A percentile compares a stretch with the other conserved stretches of the same genome.
phyloP scores from a whole-genome alignment of 2,329 filamentous ascomycete genomes.

The Xylaria sp. region DNA sequence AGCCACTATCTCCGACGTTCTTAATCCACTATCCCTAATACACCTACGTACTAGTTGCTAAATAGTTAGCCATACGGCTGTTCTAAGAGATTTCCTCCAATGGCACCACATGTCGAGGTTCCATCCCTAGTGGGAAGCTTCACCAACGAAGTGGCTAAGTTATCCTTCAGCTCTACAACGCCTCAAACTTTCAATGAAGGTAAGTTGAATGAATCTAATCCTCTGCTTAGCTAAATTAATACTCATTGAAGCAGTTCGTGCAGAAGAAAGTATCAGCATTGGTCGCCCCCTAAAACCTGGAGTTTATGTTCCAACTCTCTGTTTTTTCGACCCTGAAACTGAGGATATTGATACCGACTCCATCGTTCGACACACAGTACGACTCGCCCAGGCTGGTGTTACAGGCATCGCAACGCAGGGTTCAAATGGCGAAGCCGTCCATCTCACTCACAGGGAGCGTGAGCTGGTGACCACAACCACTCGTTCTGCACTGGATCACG shows the following conservation, averaged over 20 bases:
- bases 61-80: not conserved
- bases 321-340: constrained; percentile 73
- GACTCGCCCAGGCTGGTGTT: constrained; percentile 78
- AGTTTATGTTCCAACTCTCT: constrained; percentile 78
- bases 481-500: constrained; percentile 73
- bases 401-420: constrained; percentile 80
- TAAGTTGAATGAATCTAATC: not conserved
- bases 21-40: not conserved
- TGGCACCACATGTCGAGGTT: constrained; percentile 33
- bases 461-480: constrained; percentile 75
- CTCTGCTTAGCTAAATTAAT: not conserved
- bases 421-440: constrained; percentile 85
- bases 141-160: not conserved
- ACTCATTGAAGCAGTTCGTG: constrained; percentile 14
- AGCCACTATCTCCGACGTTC: not conserved
- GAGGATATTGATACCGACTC: constrained; percentile 74
- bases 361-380: constrained; percentile 69
- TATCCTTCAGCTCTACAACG: constrained; percentile 7
- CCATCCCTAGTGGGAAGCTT: constrained; percentile 13
- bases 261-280: constrained; percentile 32
- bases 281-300: constrained; percentile 59
- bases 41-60: not conserved
- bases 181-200: constrained; percentile 2
- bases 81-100: not conserved
- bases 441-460: constrained; percentile 77